These are phyloP conservation scores for Sporisorium iseilematis-ciliati DNA, from an alignment of 1,284 basidiomycete species.

Conservation along the genomic window DNA sequence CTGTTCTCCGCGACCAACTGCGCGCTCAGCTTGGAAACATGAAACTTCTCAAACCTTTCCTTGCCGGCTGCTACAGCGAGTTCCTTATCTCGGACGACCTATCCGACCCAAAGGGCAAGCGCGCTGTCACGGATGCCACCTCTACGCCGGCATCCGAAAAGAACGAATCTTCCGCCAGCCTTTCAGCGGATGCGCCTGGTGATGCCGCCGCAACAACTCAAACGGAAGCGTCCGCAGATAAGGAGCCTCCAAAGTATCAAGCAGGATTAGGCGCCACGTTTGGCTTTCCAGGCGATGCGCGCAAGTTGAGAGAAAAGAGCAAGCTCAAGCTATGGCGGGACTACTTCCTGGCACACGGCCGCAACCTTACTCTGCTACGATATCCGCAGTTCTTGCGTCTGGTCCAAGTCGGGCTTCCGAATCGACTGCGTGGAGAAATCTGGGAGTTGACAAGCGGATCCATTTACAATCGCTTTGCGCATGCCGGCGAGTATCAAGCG, in stretches of 20 bases:
- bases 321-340: conserved; percentile 97
- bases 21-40: conserved; percentile 81
- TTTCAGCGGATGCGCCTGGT: conserved; percentile 8
- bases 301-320: conserved; percentile 82
- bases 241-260: conserved; percentile 41
- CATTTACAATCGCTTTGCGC: conserved; percentile 84
- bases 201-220: conserved; percentile 22
- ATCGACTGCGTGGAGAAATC: conserved; percentile 93
- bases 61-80: conserved; percentile 94
- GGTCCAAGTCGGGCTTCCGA: conserved; percentile 96
- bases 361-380: conserved; percentile 89
- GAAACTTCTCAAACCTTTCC: conserved; percentile 91
- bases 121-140: conserved; percentile 24
- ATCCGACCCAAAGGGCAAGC: conserved; percentile 71
- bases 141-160: conserved; percentile 28
- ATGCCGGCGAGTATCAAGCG: conserved; percentile 86
- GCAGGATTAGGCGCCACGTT: conserved; percentile 66
- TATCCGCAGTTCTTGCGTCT: conserved; percentile 97
- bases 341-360: conserved; percentile 81
- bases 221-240: conserved; percentile 17
- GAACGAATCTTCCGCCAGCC: conserved; percentile 12
- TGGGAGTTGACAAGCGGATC: conserved; percentile 98
- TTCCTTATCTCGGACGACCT: conserved; percentile 75
- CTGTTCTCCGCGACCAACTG: conserved; percentile 86
- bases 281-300: conserved; percentile 69